Conservation (phyloP, 176 grass and related monocot genomes). For the Coix lacrymajobi region DNA sequence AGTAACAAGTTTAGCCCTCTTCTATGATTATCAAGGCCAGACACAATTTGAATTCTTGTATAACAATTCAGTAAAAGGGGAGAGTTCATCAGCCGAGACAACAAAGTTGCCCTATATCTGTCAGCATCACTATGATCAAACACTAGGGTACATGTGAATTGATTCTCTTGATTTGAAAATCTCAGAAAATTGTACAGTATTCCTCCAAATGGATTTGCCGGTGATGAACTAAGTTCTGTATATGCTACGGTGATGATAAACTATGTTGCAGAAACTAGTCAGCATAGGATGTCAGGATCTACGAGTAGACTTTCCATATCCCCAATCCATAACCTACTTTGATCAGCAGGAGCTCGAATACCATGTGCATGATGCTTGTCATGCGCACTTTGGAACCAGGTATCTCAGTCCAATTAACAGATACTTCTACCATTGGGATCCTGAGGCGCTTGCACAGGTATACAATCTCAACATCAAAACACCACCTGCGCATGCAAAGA, state of each 20-base stretch:
- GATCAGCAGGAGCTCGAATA: slow-evolving; percentile 89
- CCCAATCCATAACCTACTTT: slow-evolving; percentile 80
- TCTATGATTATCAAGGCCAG: neutral
- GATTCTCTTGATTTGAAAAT: slow-evolving; percentile 1
- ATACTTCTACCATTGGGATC: slow-evolving; percentile 77
- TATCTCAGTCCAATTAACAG: slow-evolving; percentile 95
- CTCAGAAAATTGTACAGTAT: slow-evolving; percentile 4
- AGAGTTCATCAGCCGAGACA: neutral
- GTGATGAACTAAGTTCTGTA: neutral
- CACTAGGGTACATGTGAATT: neutral
- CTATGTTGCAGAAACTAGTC: slow-evolving; percentile 17
- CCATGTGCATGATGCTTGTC: slow-evolving; percentile 86
- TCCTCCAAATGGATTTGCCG: neutral
- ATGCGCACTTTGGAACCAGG: slow-evolving; percentile 88
- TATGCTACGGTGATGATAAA: slow-evolving; percentile 15
- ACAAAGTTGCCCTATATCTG: slow-evolving; percentile 11
- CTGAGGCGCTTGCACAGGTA: slow-evolving; percentile 83
- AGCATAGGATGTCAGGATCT: slow-evolving; percentile 6
- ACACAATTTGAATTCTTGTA: neutral
- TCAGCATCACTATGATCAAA: slow-evolving; percentile 9
- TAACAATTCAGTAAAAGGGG: neutral
- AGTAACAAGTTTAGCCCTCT: neutral
- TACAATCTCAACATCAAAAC: slow-evolving; percentile 92
- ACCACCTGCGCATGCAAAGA: slow-evolving; percentile 56
- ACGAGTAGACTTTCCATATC: slow-evolving; percentile 80